Percentiles rank a stretch among this genome's conserved stretches.
These are phyloP conservation scores for Thyridium curvatum DNA, from an alignment of 2,329 filamentous ascomycete species.

Conservation along the genomic window DNA sequence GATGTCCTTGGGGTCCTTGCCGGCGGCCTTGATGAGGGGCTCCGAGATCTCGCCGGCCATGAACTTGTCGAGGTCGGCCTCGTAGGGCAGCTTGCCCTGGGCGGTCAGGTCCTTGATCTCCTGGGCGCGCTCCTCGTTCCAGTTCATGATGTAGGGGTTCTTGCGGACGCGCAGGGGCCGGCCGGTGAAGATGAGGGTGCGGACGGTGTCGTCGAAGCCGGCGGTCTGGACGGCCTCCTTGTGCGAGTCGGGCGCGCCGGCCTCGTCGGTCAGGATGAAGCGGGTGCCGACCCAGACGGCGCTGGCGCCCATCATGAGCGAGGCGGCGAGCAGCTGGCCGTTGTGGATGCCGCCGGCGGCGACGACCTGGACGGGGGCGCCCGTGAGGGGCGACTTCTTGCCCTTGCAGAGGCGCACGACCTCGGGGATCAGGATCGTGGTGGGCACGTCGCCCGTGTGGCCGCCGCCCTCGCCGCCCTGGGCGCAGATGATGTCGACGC, in stretches of 20 bases:
- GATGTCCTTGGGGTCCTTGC: slow-evolving; percentile 59
- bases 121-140: slow-evolving; percentile 82
- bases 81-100: slow-evolving; percentile 89
- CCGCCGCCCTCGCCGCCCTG: slow-evolving; percentile 97
- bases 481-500: slow-evolving; percentile 94
- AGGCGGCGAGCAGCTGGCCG: slow-evolving; percentile 81
- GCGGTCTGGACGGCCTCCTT: slow-evolving; percentile 92
- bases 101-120: slow-evolving; percentile 91
- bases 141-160: slow-evolving; percentile 91
- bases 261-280: slow-evolving; percentile 91
- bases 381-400: slow-evolving; percentile 80
- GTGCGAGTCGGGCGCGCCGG: slow-evolving; percentile 86
- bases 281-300: slow-evolving; percentile 96
- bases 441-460: slow-evolving; percentile 92
- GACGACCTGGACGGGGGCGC: slow-evolving; percentile 81
- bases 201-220: slow-evolving; percentile 90
- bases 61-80: slow-evolving; percentile 86
- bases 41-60: slow-evolving; percentile 57
- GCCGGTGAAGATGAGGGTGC: slow-evolving; percentile 97
- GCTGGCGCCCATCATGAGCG: slow-evolving; percentile 85
- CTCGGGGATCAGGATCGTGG: slow-evolving; percentile 84
- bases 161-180: slow-evolving; percentile 88
- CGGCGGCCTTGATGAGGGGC: slow-evolving; percentile 54
- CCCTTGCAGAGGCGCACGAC: slow-evolving; percentile 77
- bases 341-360: slow-evolving; percentile 93